Conservation (phyloP, 2,329 filamentous ascomycete species). For the Ophiostoma angusticollis region DNA sequence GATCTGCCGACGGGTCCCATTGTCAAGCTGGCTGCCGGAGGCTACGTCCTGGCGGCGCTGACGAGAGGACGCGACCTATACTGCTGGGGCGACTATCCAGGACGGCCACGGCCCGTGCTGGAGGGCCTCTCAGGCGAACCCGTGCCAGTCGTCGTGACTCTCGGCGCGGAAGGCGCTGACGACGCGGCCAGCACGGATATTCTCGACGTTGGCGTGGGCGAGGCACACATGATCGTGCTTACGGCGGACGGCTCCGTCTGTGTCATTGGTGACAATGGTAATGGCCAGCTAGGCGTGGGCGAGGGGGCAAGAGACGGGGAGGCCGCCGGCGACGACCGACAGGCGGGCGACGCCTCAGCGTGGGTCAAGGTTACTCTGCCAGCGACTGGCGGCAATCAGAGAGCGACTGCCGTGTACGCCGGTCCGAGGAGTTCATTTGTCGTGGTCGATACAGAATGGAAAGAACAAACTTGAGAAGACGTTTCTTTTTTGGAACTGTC, state of each 20-base stretch:
- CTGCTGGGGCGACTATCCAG: conserved; percentile 41
- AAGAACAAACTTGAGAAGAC: neutral
- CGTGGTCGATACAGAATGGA: conserved; percentile 15
- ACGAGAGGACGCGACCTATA: conserved; percentile 47
- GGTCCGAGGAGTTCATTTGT: conserved; percentile 39
- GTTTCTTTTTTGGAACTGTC: conserved; percentile 4
- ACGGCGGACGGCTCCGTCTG: conserved; percentile 37
- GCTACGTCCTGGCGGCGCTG: conserved; percentile 45
- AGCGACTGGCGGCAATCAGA: conserved; percentile 15
- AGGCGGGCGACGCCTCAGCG: conserved; percentile 6
- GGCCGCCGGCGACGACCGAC: neutral
- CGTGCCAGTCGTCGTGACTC: conserved; percentile 32
- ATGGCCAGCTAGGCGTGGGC: conserved; percentile 45
- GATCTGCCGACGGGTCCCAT: conserved; percentile 40
- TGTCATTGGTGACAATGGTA: conserved; percentile 41
- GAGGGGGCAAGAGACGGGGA: neutral
- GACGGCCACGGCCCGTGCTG: conserved; percentile 16
- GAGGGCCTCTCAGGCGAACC: conserved; percentile 20
- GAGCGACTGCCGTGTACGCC: conserved; percentile 31
- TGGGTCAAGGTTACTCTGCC: conserved; percentile 27
- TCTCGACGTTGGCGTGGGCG: conserved; percentile 43
- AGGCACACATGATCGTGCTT: conserved; percentile 44
- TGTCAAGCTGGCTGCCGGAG: conserved; percentile 39
- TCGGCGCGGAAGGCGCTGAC: conserved; percentile 35
- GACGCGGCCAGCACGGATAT: conserved; percentile 32